Evolutionary conservation across 2,329 filamentous ascomycete genomes (phyloP).

Genomic region (Pestalotiopsis sp.): DNA sequence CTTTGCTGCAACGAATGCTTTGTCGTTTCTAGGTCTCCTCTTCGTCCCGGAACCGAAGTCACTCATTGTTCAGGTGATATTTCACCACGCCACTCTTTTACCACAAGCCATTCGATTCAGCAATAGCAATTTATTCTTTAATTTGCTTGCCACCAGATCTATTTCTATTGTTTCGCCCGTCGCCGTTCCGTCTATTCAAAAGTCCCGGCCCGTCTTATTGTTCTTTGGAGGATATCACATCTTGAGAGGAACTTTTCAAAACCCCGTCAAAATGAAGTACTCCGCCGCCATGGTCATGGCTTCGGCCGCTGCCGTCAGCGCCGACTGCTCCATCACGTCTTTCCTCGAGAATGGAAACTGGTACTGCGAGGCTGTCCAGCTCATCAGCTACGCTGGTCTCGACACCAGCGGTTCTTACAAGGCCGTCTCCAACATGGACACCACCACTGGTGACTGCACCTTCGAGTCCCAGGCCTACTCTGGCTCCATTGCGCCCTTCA

Average conservation of each 20-base stretch:
- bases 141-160: conserved; percentile 24
- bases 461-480: conserved; percentile 54
- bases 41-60: conserved; percentile 28
- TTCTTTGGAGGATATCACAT: background rate
- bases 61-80: conserved; percentile 32
- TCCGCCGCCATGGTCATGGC: conserved; percentile 13
- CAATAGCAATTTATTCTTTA: conserved; percentile 14
- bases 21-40: conserved; percentile 18
- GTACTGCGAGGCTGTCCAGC: conserved; percentile 66
- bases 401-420: conserved; percentile 64
- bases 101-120: conserved; percentile 19
- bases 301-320: conserved; percentile 14
- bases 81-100: conserved; percentile 32
- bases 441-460: conserved; percentile 53
- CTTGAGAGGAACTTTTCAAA: background rate
- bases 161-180: conserved; percentile 18
- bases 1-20: conserved; percentile 1
- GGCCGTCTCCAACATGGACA: conserved; percentile 60
- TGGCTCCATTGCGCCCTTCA: conserved; percentile 66
- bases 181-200: background rate
- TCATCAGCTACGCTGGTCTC: conserved; percentile 69
- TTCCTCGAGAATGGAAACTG: conserved; percentile 56
- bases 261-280: conserved; percentile 15
- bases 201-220: background rate
- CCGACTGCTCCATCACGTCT: conserved; percentile 15